phyloP scores from a whole-genome alignment of 768 basidiomycete species.

The Boletus rex-veris region DNA sequence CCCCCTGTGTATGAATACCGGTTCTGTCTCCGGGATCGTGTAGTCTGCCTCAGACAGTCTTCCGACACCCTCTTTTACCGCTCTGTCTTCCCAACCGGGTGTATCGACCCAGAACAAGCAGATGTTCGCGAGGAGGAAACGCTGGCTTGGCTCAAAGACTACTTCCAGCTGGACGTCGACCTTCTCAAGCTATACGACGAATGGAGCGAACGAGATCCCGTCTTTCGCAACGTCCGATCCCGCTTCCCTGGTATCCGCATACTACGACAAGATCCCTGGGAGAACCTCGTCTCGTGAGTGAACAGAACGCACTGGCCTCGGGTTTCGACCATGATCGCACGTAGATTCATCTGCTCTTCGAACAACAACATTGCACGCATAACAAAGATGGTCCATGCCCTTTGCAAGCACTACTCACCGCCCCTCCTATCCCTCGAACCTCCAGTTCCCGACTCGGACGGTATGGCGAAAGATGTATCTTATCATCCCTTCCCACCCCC shows the following conservation, averaged over 20 bases:
- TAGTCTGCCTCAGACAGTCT: constrained; percentile 79
- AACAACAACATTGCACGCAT: constrained; percentile 97
- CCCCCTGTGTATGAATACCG: constrained; percentile 63
- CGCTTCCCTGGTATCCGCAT: constrained; percentile 82
- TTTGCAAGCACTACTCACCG: constrained; percentile 75
- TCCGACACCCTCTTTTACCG: constrained; percentile 64
- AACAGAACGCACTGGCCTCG: constrained; percentile 1
- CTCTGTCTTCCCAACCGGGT: constrained; percentile 53
- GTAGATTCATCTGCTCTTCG: constrained; percentile 94
- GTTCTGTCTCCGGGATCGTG: constrained; percentile 75
- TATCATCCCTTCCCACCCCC: constrained; percentile 90
- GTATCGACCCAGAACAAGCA: constrained; percentile 31
- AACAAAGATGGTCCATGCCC: constrained; percentile 84
- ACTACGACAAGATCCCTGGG: constrained; percentile 92
- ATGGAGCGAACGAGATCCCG: constrained; percentile 72
- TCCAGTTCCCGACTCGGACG: constrained; percentile 30
- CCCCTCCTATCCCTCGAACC: constrained; percentile 52
- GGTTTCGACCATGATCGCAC: constrained; percentile 7
- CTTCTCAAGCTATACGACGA: constrained; percentile 65
- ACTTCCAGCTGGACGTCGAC: constrained; percentile 85
- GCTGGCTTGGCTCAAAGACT: constrained; percentile 71
- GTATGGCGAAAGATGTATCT: constrained; percentile 27
- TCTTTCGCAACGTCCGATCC: constrained; percentile 62
- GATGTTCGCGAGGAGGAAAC: constrained; percentile 58
- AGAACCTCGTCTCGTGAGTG: constrained; percentile 88